A percentile compares a stretch with the other conserved stretches of the same genome.
These are phyloP conservation scores for Coemansia sp. DNA, from an alignment of 192 early-diverging fungal species.

Conservation along the genomic window DNA sequence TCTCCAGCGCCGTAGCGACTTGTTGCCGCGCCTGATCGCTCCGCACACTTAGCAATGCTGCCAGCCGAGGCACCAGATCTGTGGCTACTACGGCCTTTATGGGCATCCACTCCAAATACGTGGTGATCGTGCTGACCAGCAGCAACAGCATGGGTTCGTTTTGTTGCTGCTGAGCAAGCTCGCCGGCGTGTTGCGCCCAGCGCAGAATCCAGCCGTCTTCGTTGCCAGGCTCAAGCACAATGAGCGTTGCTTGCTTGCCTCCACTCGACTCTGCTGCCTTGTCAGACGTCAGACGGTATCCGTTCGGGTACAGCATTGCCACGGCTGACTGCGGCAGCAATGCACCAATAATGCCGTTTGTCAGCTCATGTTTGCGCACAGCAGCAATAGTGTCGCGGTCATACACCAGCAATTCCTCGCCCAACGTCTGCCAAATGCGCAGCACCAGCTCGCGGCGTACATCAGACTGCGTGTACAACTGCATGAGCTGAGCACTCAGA, in stretches of 20 bases:
- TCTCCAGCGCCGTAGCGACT: conserved; percentile 23
- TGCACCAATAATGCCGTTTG: conserved; percentile 38
- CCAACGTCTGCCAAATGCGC: conserved; percentile 42
- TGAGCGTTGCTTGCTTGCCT: conserved; percentile 17
- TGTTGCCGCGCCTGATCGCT: conserved; percentile 23
- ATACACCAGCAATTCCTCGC: conserved; percentile 48
- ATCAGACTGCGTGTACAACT: conserved; percentile 13
- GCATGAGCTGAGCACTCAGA: conserved; percentile 32
- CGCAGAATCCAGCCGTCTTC: conserved; percentile 45
- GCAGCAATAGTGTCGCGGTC: conserved; percentile 36
- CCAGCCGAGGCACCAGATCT: conserved; percentile 18
- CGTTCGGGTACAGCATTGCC: conserved; percentile 34
- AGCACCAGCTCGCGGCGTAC: conserved; percentile 27
- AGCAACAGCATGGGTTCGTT: conserved; percentile 8
- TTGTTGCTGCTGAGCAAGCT: not conserved
- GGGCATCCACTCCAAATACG: conserved; percentile 45
- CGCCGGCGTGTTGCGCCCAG: conserved; percentile 17
- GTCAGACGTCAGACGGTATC: conserved; percentile 33
- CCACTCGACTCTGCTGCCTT: not conserved
- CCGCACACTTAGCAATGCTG: conserved; percentile 12
- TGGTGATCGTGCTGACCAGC: conserved; percentile 19
- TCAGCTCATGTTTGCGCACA: conserved; percentile 39
- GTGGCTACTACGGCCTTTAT: conserved; percentile 26
- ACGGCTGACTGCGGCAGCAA: conserved; percentile 30
- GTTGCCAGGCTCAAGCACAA: conserved; percentile 34